phyloP scores from a whole-genome alignment of 2,329 filamentous ascomycete genomes.

The Pseudogymnoascus sp. region DNA sequence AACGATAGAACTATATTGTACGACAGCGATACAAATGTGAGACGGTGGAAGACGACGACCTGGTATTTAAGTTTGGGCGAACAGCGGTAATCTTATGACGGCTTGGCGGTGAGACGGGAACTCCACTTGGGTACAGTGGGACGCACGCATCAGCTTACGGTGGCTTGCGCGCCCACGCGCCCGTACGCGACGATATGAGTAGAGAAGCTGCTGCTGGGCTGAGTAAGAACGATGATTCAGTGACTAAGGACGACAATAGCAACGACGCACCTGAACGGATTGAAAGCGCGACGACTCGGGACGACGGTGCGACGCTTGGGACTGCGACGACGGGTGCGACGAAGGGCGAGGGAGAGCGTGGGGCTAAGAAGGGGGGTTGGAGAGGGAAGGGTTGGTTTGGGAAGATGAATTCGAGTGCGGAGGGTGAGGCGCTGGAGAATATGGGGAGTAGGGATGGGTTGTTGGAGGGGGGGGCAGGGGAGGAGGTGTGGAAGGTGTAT shows the following conservation, averaged over 20 bases:
- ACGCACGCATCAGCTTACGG: not conserved
- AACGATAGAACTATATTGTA: not conserved
- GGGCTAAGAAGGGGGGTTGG: not conserved
- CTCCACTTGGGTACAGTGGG: not conserved
- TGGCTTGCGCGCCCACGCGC: not conserved
- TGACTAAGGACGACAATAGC: not conserved
- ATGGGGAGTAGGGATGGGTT: not conserved
- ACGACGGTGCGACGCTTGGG: not conserved
- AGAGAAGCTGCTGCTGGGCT: not conserved
- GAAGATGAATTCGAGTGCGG: not conserved
- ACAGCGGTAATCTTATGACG: not conserved
- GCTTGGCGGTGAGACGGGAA: conserved; percentile 3
- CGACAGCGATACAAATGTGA: not conserved
- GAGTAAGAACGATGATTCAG: not conserved
- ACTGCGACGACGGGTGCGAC: not conserved
- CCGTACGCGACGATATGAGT: not conserved
- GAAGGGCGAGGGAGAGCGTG: not conserved
- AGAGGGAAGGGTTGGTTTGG: not conserved
- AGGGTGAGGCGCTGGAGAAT: conserved; percentile 6
- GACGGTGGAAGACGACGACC: not conserved
- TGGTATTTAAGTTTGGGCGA: not conserved
- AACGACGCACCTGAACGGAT: not conserved
- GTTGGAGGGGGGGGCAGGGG: not conserved
- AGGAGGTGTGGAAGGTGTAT: conserved; percentile 50
- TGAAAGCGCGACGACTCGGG: not conserved